Conservation (phyloP, 306 rosid genomes). For the Astragalus membranaceus region DNA sequence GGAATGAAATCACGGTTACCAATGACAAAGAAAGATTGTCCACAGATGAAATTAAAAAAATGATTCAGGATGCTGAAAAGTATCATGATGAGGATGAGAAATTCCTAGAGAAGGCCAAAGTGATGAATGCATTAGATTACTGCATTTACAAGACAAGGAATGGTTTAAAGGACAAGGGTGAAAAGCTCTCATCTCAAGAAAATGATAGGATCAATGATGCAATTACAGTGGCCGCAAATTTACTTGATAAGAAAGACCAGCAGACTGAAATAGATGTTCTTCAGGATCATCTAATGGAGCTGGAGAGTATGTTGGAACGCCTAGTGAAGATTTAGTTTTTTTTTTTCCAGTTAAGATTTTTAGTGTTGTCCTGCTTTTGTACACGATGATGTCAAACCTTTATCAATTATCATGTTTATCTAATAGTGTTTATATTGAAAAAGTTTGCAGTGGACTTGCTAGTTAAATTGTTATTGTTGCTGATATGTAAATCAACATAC, state of each 20-base stretch:
- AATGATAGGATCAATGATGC: conserved; percentile 35
- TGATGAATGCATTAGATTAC: conserved; percentile 29
- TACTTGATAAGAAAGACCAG: conserved; percentile 14
- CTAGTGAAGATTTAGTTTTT: background rate
- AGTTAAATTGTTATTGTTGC: too few relatives aligned
- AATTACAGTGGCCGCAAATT: conserved; percentile 10
- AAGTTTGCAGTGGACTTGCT: too few relatives aligned
- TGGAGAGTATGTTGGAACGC: background rate
- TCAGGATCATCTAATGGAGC: background rate
- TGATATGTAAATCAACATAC: background rate
- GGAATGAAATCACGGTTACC: conserved; percentile 31
- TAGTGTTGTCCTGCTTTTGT: background rate
- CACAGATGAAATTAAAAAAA: conserved; percentile 27
- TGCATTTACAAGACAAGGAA: conserved; percentile 30
- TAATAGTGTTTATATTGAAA: too few relatives aligned
- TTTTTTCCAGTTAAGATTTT: background rate
- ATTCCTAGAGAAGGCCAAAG: conserved; percentile 25
- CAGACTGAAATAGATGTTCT: background rate
- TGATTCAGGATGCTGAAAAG: conserved; percentile 36
- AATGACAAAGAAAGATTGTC: conserved; percentile 36
- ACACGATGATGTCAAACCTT: too few relatives aligned
- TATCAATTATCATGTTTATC: too few relatives aligned
- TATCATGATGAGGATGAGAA: conserved; percentile 36
- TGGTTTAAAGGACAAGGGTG: too few relatives aligned
- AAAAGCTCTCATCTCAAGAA: background rate